Conservation (phyloP, 2,329 filamentous ascomycete species). For the Xylariomycetidae sp. region DNA sequence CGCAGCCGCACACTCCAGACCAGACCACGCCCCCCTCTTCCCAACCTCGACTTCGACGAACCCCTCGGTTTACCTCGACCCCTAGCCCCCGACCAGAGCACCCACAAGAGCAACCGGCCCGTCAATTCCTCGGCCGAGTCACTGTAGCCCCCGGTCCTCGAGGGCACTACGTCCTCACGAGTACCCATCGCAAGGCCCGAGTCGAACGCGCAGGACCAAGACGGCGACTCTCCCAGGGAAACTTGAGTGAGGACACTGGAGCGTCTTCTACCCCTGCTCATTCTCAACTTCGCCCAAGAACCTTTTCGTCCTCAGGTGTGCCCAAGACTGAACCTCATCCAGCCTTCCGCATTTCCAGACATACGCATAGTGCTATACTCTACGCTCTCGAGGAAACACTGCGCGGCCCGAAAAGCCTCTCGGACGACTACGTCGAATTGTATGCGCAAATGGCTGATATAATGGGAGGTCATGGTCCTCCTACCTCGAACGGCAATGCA, state of each 20-base stretch:
- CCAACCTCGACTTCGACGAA: slow-evolving; percentile 45
- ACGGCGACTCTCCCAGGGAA: slow-evolving; percentile 40
- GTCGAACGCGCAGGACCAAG: slow-evolving; percentile 21
- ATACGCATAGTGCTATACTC: slow-evolving; percentile 84
- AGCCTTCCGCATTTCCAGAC: slow-evolving; percentile 66
- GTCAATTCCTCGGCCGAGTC: slow-evolving; percentile 30
- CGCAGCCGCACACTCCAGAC: slow-evolving; percentile 24
- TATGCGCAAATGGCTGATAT: slow-evolving; percentile 90
- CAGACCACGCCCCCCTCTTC: slow-evolving; percentile 43
- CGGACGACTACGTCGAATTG: slow-evolving; percentile 79
- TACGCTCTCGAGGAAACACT: slow-evolving; percentile 90
- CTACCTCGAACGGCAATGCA: slow-evolving; percentile 52
- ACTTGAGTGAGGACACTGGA: slow-evolving; percentile 40
- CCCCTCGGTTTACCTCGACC: slow-evolving; percentile 44
- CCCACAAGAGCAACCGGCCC: slow-evolving; percentile 21
- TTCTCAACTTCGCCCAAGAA: slow-evolving; percentile 21
- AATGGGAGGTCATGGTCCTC: slow-evolving; percentile 49
- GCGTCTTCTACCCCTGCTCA: slow-evolving; percentile 30
- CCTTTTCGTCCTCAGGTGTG: slow-evolving; percentile 25
- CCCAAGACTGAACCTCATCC: slow-evolving; percentile 39
- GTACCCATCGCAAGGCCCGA: slow-evolving; percentile 24
- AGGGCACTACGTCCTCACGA: slow-evolving; percentile 30
- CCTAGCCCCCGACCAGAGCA: slow-evolving; percentile 33
- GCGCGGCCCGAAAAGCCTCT: slow-evolving; percentile 76
- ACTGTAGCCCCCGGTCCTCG: slow-evolving; percentile 45